phyloP scores from a whole-genome alignment of 805 yeast species.

The Cyberlindnera mrakii region DNA sequence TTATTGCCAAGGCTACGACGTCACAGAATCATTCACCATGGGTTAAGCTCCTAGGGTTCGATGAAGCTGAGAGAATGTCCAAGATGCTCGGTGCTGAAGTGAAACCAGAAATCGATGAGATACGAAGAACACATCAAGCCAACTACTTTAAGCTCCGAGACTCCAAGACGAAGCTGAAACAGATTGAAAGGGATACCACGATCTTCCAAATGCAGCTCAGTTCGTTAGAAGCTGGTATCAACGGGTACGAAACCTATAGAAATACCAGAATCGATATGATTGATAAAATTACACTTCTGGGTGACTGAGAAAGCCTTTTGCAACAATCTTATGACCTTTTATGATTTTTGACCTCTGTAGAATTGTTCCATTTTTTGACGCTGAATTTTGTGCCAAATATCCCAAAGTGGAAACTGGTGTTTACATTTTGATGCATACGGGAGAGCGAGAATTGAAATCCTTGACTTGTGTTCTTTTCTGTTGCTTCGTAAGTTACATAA shows the following conservation, averaged over 20 bases:
- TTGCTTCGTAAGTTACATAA: neutral
- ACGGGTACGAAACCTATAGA: conserved; percentile 11
- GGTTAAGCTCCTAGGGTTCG: conserved; percentile 13
- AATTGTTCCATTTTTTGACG: neutral
- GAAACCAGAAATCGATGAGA: conserved; percentile 8
- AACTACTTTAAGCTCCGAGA: conserved; percentile 9
- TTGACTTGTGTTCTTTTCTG: no score
- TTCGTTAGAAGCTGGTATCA: conserved; percentile 10
- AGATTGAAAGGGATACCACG: conserved; percentile 8
- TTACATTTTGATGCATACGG: conserved; percentile 1
- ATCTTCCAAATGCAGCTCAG: conserved; percentile 11
- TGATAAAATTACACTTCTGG: conserved; percentile 14
- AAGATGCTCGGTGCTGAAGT: conserved; percentile 5
- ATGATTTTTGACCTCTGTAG: no score
- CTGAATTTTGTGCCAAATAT: neutral
- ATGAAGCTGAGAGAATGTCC: conserved; percentile 10
- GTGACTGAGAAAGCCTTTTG: conserved; percentile 2
- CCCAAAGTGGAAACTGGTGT: conserved; percentile 1
- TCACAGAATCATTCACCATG: conserved; percentile 6
- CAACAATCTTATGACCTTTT: no score
- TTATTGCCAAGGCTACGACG: neutral
- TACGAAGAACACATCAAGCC: conserved; percentile 10
- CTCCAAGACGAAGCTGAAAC: conserved; percentile 2
- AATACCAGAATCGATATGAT: conserved; percentile 10
- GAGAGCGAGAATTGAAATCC: no score